A percentile compares a stretch with the other conserved stretches of the same genome.
phyloP scores from a whole-genome alignment of 116 monocot species.

The Posidonia oceanica region DNA sequence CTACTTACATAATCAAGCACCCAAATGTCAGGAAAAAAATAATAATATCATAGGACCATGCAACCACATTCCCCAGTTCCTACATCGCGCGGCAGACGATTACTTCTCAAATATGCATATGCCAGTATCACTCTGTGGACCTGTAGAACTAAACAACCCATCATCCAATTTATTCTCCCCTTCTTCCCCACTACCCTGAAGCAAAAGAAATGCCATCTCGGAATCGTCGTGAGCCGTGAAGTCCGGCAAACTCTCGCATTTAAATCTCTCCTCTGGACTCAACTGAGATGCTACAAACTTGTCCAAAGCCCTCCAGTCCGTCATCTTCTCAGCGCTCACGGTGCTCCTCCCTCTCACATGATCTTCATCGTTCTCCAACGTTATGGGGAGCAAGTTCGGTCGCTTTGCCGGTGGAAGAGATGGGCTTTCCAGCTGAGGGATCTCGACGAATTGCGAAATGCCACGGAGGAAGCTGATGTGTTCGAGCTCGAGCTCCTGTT shows the following conservation, averaged over 20 bases:
- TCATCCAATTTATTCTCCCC: conserved; percentile 23
- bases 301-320: conserved; percentile 89
- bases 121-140: conserved; percentile 18
- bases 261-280: conserved; percentile 47
- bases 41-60: background rate
- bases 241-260: background rate
- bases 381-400: background rate
- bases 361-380: conserved; percentile 9
- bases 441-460: conserved; percentile 31
- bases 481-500: conserved; percentile 48
- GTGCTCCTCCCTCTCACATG: background rate
- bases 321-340: conserved; percentile 16
- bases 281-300: conserved; percentile 89
- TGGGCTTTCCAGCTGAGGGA: conserved; percentile 75
- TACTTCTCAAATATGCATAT: conserved; percentile 37
- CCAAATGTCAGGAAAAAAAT: background rate
- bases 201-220: conserved; percentile 30
- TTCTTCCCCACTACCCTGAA: conserved; percentile 11
- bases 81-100: background rate
- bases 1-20: background rate
- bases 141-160: conserved; percentile 26
- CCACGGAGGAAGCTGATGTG: conserved; percentile 17
- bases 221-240: conserved; percentile 7
- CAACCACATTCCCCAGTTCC: background rate
- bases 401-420: conserved; percentile 18